Conservation (phyloP, 768 basidiomycete species). For the Pleurotus tuoliensis region DNA sequence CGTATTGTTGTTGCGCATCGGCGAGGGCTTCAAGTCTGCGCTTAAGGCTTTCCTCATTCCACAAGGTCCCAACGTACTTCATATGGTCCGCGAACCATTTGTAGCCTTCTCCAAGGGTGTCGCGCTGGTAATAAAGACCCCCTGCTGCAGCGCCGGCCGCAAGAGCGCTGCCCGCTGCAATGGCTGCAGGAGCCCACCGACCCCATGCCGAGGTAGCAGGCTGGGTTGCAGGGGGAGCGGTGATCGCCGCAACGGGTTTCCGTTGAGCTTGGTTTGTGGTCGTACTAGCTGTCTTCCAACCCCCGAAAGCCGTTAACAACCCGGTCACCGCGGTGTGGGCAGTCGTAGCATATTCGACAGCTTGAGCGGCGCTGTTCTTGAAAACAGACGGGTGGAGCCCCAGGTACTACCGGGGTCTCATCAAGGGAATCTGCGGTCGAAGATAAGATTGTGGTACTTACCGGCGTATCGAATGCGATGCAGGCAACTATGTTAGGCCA, state of each 20-base stretch:
- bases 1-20: slow-evolving; percentile 53
- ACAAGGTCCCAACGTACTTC: slow-evolving; percentile 82
- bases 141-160: slow-evolving; percentile 83
- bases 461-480: slow-evolving; percentile 89
- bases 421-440: background rate
- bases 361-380: slow-evolving; percentile 79
- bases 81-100: slow-evolving; percentile 83
- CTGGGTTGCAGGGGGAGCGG: slow-evolving; percentile 19
- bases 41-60: slow-evolving; percentile 68
- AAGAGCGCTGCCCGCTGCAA: slow-evolving; percentile 68
- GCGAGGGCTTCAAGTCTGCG: slow-evolving; percentile 60
- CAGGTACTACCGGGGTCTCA: slow-evolving; percentile 56
- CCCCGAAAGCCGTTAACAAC: slow-evolving; percentile 53
- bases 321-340: slow-evolving; percentile 64
- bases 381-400: slow-evolving; percentile 84
- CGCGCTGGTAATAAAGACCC: slow-evolving; percentile 77
- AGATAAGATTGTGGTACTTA: slow-evolving; percentile 30
- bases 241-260: slow-evolving; percentile 25
- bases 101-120: slow-evolving; percentile 68
- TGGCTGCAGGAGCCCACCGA: slow-evolving; percentile 65
- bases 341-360: slow-evolving; percentile 60
- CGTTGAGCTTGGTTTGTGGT: slow-evolving; percentile 21
- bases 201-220: slow-evolving; percentile 39
- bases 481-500: slow-evolving; percentile 90
- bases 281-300: slow-evolving; percentile 38